Evolutionary conservation across 768 basidiomycete genomes (phyloP).

Genomic region (Mycena crocata): DNA sequence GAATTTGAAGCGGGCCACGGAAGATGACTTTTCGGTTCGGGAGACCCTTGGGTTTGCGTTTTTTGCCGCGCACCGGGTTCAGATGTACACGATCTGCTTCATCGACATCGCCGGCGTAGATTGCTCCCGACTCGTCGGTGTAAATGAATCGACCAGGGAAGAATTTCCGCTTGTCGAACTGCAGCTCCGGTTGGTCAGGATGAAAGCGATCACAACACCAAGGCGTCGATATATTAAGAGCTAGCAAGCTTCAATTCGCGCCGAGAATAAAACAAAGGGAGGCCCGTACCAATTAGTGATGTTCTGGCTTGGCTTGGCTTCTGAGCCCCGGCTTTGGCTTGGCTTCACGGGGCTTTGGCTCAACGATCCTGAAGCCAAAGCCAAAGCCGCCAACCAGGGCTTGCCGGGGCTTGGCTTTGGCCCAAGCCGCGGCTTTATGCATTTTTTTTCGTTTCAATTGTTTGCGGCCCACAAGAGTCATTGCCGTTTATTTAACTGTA

Average conservation of each 20-base stretch:
- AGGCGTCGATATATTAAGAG: not conserved
- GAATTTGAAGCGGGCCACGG: conserved; percentile 24
- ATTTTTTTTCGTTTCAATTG: too few relatives aligned
- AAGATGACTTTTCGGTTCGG: conserved; percentile 30
- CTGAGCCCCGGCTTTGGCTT: too few relatives aligned
- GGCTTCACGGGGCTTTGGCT: too few relatives aligned
- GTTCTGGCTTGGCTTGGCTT: too few relatives aligned
- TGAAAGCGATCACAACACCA: conserved; percentile 4
- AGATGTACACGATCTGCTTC: not conserved
- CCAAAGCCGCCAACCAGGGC: too few relatives aligned
- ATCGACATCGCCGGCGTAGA: not conserved
- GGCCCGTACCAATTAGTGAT: too few relatives aligned
- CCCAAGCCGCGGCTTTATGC: too few relatives aligned
- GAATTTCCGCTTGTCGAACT: conserved; percentile 8
- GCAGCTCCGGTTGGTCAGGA: not conserved
- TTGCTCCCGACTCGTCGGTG: not conserved
- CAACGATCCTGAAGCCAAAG: too few relatives aligned
- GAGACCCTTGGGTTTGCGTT: not conserved
- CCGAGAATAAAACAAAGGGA: too few relatives aligned
- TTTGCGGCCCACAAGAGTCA: too few relatives aligned
- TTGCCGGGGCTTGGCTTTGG: too few relatives aligned
- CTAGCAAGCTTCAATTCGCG: not conserved
- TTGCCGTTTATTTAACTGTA: too few relatives aligned
- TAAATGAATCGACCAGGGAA: conserved; percentile 7
- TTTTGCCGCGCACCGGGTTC: not conserved